Base-by-base conservation (phyloP, 352 stramenopile genomes). In the Phytophthora europaea region DNA sequence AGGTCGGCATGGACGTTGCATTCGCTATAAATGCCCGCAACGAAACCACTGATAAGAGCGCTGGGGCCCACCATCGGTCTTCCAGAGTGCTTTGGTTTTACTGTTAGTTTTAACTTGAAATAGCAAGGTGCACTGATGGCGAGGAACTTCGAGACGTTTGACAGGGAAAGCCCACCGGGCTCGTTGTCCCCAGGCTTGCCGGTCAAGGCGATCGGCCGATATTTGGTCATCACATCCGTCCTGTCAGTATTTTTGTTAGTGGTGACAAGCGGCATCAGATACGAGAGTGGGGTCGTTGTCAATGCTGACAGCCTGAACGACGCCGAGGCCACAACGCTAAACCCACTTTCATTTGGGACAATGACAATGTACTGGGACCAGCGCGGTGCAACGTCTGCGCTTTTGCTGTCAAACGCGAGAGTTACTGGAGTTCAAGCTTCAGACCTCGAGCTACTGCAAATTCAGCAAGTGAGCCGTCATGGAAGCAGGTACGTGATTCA, bases 351-450 rank as follows among this genome's bases (percentile, higher is more conserved):
- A 31, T 88, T 85, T 70, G 81, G 79, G n/a, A 85, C 81, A 38
- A 88, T 87, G 79, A 88, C 79, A 12, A 79, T 70, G 71, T 87
- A 88, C 67, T 88, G 81, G 81, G 79, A 88, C 61, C 81, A 88
- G 53, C 81, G 79, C 22, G 73, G 75, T 65, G 40, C 56, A 13
- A 28, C 28, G 40, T 61, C 67, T 34, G 52, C 36, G 50, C 71
- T 72, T 57, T 58, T 73, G 43, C 66, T 83, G 65, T 65, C 65
- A 26, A 78, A 75, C 47, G 55, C 66, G 26, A 52, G 40, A 2
- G 61, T 60, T 38, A 54, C 36, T 53, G 75, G 73, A 33, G 50
- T 77, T n/a, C 67, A 77, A 54, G 59, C 38, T 7, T 67, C 59
- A 12, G 68, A 86, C 13, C 73, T 92, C n/a, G 72, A 85, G n/a